Conservation (phyloP, 139 green algal species). For the Spirogloea muscicola region DNA sequence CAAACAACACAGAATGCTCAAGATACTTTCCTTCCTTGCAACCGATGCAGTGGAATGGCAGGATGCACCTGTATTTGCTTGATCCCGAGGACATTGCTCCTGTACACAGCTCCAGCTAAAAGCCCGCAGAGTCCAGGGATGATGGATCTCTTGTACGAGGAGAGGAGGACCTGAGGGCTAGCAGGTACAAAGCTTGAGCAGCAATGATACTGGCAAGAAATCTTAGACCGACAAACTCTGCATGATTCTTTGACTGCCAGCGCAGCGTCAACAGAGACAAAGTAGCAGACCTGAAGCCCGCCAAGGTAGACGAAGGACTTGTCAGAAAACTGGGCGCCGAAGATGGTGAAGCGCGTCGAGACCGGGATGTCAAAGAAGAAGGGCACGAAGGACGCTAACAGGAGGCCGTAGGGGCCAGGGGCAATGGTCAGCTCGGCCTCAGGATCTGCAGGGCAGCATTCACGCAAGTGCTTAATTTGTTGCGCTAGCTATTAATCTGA, state of each 20-base stretch:
- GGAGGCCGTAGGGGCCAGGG: constrained; percentile 41
- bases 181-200: not conserved
- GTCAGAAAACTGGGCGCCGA: constrained; percentile 39
- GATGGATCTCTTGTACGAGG: constrained; percentile 27
- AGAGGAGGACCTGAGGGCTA: constrained; percentile 26
- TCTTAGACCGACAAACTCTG: not conserved
- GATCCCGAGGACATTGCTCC: constrained; percentile 35
- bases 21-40: not conserved
- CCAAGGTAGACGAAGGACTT: constrained; percentile 49
- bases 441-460: too few relatives aligned
- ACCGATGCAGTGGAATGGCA: not conserved
- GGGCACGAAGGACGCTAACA: constrained; percentile 47
- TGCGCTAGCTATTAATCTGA: too few relatives aligned
- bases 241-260: not conserved
- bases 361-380: constrained; percentile 46
- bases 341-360: constrained; percentile 41
- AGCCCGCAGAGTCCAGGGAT: constrained; percentile 35
- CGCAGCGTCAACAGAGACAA: not conserved
- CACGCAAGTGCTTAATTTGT: too few relatives aligned
- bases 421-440: constrained; percentile 7
- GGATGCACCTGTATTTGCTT: not conserved
- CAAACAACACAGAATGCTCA: not conserved
- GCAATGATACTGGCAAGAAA: not conserved
- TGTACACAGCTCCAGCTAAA: constrained; percentile 36
- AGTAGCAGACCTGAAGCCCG: constrained; percentile 35